These are phyloP conservation scores for Lepidium sativum DNA, from an alignment of 345 rosid genomes.

Conservation along the genomic window DNA sequence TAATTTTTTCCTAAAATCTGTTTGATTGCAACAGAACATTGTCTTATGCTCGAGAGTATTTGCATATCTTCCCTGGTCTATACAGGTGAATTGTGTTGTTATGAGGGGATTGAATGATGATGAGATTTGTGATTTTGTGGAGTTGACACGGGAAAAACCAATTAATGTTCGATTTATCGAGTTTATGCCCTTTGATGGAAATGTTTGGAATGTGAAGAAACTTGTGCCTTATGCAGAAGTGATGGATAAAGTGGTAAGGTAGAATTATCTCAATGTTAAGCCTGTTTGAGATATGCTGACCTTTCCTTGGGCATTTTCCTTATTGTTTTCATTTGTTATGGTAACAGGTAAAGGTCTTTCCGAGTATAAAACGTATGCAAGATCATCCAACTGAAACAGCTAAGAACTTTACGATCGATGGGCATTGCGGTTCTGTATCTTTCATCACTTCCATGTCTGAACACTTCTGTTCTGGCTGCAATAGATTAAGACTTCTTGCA, in stretches of 20 bases:
- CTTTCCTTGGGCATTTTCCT: not conserved
- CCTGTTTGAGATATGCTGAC: not conserved
- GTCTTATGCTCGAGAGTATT: not conserved
- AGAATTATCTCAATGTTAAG: constrained; percentile 32
- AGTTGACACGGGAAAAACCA: constrained; percentile 67
- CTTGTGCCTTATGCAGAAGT: constrained; percentile 26
- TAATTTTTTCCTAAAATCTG: not conserved
- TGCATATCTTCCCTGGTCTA: not conserved
- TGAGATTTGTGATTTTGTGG: constrained; percentile 89
- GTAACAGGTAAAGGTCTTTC: constrained; percentile 45
- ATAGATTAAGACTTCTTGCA: constrained; percentile 87
- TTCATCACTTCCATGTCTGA: constrained; percentile 96
- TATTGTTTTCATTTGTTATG: constrained; percentile 9
- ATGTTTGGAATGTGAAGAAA: constrained; percentile 92
- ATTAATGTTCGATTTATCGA: constrained; percentile 88
- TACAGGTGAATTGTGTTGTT: constrained; percentile 83
- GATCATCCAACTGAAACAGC: constrained; percentile 89
- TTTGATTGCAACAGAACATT: not conserved
- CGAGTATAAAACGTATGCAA: constrained; percentile 47
- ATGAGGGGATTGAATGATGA: constrained; percentile 95
- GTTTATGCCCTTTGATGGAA: constrained; percentile 98
- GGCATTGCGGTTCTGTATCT: constrained; percentile 78
- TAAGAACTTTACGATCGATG: constrained; percentile 77
- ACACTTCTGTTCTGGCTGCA: constrained; percentile 98
- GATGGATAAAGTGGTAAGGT: not conserved